A percentile compares a stretch with the other conserved stretches of the same genome.
Evolutionary conservation across 768 basidiomycete species (phyloP).

Genomic region (Trametes maxima): DNA sequence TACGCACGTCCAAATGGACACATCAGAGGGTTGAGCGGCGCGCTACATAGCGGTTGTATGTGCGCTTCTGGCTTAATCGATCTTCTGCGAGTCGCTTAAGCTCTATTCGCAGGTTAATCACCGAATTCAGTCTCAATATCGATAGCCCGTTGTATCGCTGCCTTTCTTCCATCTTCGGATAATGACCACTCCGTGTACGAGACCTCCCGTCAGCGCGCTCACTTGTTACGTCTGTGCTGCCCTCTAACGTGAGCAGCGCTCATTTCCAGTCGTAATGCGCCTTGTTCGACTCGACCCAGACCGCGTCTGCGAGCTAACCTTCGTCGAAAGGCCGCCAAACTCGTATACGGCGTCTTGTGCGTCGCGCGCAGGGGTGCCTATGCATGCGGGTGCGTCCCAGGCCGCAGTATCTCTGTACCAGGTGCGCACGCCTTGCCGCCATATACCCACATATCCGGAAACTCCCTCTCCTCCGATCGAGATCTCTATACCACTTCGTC

Average conservation of each 20-base stretch:
- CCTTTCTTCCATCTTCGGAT: neutral
- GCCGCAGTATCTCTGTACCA: neutral
- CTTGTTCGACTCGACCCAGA: neutral
- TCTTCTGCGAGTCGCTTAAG: conserved; percentile 1
- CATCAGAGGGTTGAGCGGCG: conserved; percentile 5
- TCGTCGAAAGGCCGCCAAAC: neutral
- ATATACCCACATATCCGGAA: neutral
- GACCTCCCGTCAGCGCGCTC: neutral
- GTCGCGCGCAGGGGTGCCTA: neutral
- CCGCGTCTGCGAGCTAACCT: neutral
- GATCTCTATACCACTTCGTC: neutral
- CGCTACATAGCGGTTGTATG: neutral
- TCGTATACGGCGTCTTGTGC: neutral
- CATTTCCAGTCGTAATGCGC: neutral
- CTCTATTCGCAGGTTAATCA: conserved; percentile 14
- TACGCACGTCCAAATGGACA: conserved; percentile 11
- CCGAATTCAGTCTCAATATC: neutral
- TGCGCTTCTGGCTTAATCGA: neutral
- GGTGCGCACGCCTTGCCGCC: neutral
- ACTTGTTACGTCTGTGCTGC: neutral
- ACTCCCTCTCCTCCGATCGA: neutral
- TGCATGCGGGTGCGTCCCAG: neutral
- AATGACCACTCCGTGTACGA: neutral
- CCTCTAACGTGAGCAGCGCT: conserved; percentile 1
- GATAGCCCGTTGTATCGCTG: conserved; percentile 1